Evolutionary conservation across 352 stramenopile genomes (phyloP).

Genomic region (Sclerospora graminicola): DNA sequence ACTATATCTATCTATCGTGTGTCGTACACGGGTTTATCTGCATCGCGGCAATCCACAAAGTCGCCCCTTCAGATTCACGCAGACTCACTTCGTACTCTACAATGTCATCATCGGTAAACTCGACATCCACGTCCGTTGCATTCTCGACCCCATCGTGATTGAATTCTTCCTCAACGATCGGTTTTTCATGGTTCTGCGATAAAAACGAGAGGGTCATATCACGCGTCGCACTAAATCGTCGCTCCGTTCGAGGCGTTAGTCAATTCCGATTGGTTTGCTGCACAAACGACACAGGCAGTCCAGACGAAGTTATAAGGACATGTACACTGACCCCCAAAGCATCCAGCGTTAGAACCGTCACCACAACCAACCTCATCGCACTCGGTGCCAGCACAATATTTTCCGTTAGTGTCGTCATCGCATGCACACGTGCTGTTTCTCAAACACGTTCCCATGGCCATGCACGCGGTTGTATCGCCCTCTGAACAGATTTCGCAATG

Average conservation of each 20-base stretch:
- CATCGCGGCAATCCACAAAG: slow-evolving; percentile 57
- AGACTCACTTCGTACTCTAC: slow-evolving; percentile 22
- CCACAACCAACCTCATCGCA: slow-evolving; percentile 47
- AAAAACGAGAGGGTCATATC: slow-evolving; percentile 57
- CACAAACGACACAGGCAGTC: slow-evolving; percentile 31
- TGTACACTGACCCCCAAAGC: slow-evolving; percentile 39
- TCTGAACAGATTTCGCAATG: slow-evolving; percentile 54
- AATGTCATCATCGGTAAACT: slow-evolving; percentile 23
- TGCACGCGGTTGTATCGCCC: slow-evolving; percentile 41
- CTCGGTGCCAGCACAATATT: slow-evolving; percentile 38
- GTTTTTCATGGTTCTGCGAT: slow-evolving; percentile 26
- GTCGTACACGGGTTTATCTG: slow-evolving; percentile 22
- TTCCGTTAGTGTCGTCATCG: slow-evolving; percentile 32
- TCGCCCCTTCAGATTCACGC: slow-evolving; percentile 12
- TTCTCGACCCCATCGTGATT: slow-evolving; percentile 30
- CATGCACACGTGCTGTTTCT: slow-evolving; percentile 51
- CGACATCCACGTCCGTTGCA: slow-evolving; percentile 16
- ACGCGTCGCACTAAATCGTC: slow-evolving; percentile 32
- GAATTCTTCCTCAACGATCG: slow-evolving; percentile 44
- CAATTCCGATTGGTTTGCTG: slow-evolving; percentile 25
- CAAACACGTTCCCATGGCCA: slow-evolving; percentile 38
- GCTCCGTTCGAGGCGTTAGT: slow-evolving; percentile 17
- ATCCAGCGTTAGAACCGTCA: slow-evolving; percentile 34
- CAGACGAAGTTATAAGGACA: slow-evolving; percentile 47
- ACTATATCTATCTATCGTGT: too few relatives aligned